Conservation (phyloP, 2,329 filamentous ascomycete species). For the Didymosphaeria variabile region DNA sequence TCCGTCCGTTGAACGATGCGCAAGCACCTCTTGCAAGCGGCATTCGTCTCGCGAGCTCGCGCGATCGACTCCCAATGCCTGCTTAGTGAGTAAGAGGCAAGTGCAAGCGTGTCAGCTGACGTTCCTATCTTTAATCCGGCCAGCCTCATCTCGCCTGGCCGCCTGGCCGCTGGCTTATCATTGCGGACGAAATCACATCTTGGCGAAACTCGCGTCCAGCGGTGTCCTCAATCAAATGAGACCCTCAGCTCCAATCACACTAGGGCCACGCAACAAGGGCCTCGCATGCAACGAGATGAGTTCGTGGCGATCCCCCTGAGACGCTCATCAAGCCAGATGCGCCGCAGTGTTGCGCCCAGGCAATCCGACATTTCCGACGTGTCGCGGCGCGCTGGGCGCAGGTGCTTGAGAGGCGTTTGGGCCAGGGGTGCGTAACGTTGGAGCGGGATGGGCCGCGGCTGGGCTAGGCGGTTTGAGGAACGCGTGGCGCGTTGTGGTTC, state of each 20-base stretch:
- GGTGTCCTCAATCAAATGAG: not conserved
- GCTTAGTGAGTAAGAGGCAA: not conserved
- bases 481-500: not conserved
- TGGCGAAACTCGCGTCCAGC: not conserved
- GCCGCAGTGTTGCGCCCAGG: not conserved
- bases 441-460: slow-evolving; percentile 1
- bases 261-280: not conserved
- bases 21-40: not conserved
- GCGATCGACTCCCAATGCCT: not conserved
- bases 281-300: not conserved
- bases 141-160: not conserved
- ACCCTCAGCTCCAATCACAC: too few species aligned
- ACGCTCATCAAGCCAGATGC: not conserved
- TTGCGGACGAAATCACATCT: not conserved
- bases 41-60: not conserved
- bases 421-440: slow-evolving; percentile 4
- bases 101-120: slow-evolving; percentile 6
- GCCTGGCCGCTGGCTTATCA: too few species aligned
- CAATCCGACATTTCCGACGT: not conserved
- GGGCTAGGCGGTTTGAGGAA: not conserved
- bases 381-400: not conserved
- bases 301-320: slow-evolving; percentile 12
- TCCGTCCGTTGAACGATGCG: not conserved
- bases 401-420: slow-evolving; percentile 8
- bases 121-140: not conserved